phyloP scores from a whole-genome alignment of 352 stramenopile species.

The Hyaloperonospora brassicae region DNA sequence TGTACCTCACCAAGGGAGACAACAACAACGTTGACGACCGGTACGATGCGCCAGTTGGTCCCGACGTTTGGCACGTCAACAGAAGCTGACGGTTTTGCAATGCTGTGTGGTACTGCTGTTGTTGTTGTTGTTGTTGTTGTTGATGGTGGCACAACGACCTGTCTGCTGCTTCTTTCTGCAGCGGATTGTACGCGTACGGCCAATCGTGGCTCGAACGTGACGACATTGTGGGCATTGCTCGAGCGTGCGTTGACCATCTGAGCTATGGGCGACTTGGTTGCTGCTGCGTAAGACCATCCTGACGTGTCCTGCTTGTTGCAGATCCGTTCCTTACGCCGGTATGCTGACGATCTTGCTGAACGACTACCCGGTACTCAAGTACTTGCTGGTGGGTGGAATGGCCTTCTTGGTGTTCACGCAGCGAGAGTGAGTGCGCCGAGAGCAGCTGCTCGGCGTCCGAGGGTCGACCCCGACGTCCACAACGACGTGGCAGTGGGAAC shows the following conservation, averaged over 20 bases:
- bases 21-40: conserved; percentile 99
- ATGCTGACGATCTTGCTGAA: conserved; percentile 99
- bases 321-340: conserved; percentile 94
- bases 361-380: conserved; percentile 97
- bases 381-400: conserved; percentile 70
- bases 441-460: neutral
- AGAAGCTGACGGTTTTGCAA: conserved; percentile 5
- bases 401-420: conserved; percentile 76
- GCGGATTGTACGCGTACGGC: conserved; percentile 93
- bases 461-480: no score
- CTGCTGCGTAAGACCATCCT: neutral
- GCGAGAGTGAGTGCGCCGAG: conserved; percentile 39
- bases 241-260: conserved; percentile 54
- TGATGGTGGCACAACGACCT: no score
- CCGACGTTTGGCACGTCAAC: neutral
- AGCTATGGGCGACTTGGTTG: neutral
- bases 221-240: conserved; percentile 95
- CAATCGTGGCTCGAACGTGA: conserved; percentile 98
- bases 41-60: conserved; percentile 11
- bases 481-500: neutral
- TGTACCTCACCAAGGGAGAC: conserved; percentile 98
- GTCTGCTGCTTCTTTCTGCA: conserved; percentile 11
- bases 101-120: neutral
- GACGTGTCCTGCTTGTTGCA: conserved; percentile 17
- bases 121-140: no score